Conservation (phyloP, 2,329 filamentous ascomycete species). For the Ophiostoma himal-ulmi region DNA sequence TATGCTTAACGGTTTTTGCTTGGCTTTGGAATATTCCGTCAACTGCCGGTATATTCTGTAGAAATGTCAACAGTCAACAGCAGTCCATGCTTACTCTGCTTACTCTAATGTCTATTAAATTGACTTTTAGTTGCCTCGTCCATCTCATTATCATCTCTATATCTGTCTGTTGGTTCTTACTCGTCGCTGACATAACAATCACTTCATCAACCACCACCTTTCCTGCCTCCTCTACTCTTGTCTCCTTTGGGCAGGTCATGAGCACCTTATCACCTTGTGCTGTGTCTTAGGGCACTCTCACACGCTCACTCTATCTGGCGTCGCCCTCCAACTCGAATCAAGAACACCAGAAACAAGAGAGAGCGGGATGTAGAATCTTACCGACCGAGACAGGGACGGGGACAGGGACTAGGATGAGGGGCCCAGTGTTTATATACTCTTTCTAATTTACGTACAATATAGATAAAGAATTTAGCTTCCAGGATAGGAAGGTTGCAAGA, state of each 20-base stretch:
- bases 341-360: not conserved
- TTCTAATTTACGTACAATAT: not conserved
- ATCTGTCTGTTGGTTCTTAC: not conserved
- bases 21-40: not conserved
- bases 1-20: not conserved
- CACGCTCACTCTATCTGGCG: not conserved
- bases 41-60: not conserved
- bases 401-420: not conserved
- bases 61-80: no score
- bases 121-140: no score
- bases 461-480: not conserved
- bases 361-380: not conserved
- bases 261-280: not conserved
- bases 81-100: no score
- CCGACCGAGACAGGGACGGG: not conserved
- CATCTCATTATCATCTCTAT: not conserved
- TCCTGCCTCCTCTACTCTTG: not conserved
- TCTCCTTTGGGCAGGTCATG: not conserved
- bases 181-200: not conserved
- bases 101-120: no score
- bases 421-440: not conserved
- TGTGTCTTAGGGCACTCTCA: not conserved
- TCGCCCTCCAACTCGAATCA: not conserved
- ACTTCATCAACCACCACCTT: not conserved
- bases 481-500: slow-evolving; percentile 6